Base-by-base conservation (phyloP, 2,329 filamentous ascomycete species). In the Neocatenulostroma microsporum region DNA sequence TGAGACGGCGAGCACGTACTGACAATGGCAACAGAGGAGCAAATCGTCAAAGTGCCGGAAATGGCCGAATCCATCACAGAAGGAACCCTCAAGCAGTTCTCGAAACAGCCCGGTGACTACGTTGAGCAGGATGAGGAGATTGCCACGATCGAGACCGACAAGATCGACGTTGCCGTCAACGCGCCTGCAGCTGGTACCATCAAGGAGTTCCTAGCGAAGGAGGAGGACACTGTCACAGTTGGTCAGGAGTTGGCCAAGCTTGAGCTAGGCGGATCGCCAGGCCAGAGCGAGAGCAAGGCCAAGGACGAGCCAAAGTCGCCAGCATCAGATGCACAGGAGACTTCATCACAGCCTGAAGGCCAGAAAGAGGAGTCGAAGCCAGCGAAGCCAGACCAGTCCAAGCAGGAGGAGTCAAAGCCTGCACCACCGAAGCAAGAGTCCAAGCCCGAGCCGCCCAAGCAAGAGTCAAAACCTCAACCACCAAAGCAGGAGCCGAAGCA, bases 1-100 rank as follows among this genome's bases (percentile, higher is more conserved):
- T 4, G 11, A 15, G 23, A 21, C 15, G 2, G 18, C n/a, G n/a
- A 14, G 13, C 27, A n/a, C n/a, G n/a, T n/a, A 31, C 45, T 50
- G 35, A 52, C 33, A 28, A 21, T 25, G 24, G 5, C 17, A 27
- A 29, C 44, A 64, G 88, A 88, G 61, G 86, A 94, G 58, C 81
- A 77, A 50, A 68, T 89, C 46, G 79, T 98, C 63, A 89, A 96
- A 68, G 91, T 96, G 50, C 91, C 91, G 21, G 78, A 91, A 61
- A 96, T 98, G 91, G 91, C 91, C 47, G 91, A 98, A 66, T 96
- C 91, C 33, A 96, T 98, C 62, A 93, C 86, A 29, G 91, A 98
- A 66, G 91, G 91, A 44, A 98, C 91, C 15, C 64, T 98, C 57
- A 95, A 94, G 69, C 87, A 94, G 60, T 96, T 88, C 72, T 82